phyloP scores from a whole-genome alignment of 2,329 filamentous ascomycete species.

The Aschersonia sp. region DNA sequence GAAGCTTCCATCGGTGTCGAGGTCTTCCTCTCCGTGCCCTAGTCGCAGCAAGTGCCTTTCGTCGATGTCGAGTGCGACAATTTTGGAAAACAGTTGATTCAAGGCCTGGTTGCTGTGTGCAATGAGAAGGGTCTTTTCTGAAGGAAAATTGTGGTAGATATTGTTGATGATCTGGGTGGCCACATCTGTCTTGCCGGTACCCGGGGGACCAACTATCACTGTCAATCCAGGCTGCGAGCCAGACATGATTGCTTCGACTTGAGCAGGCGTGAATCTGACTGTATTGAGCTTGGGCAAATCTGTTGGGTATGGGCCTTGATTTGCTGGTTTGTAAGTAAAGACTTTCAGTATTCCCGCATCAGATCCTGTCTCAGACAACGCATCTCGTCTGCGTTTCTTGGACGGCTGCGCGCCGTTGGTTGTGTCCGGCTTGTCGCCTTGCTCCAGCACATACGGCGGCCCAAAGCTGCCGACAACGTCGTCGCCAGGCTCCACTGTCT shows the following conservation, averaged over 20 bases:
- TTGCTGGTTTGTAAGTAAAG: constrained; percentile 78
- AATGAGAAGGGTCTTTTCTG: constrained; percentile 79
- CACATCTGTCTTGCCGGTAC: constrained; percentile 98
- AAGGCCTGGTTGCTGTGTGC: constrained; percentile 96
- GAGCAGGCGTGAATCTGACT: constrained; percentile 79
- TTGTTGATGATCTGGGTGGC: constrained; percentile 98
- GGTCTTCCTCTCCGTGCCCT: constrained; percentile 88
- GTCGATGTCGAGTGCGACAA: constrained; percentile 90
- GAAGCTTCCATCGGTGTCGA: constrained; percentile 74
- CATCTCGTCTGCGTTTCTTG: constrained; percentile 78
- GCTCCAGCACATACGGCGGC: constrained; percentile 77
- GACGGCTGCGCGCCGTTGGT: constrained; percentile 43
- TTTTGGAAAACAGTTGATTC: constrained; percentile 96
- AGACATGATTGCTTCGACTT: constrained; percentile 84
- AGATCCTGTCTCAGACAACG: constrained; percentile 48
- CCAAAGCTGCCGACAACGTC: constrained; percentile 60
- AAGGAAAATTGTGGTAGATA: constrained; percentile 94
- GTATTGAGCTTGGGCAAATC: constrained; percentile 71
- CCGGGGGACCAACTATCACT: constrained; percentile 85
- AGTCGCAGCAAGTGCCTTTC: constrained; percentile 83
- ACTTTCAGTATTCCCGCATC: constrained; percentile 60
- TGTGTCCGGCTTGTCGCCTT: constrained; percentile 37
- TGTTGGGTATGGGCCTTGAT: constrained; percentile 76
- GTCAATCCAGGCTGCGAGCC: constrained; percentile 90
- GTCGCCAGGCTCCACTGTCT: constrained; percentile 65